Conservation (phyloP, 805 yeast species). For the Metschnikowia gelsemii region DNA sequence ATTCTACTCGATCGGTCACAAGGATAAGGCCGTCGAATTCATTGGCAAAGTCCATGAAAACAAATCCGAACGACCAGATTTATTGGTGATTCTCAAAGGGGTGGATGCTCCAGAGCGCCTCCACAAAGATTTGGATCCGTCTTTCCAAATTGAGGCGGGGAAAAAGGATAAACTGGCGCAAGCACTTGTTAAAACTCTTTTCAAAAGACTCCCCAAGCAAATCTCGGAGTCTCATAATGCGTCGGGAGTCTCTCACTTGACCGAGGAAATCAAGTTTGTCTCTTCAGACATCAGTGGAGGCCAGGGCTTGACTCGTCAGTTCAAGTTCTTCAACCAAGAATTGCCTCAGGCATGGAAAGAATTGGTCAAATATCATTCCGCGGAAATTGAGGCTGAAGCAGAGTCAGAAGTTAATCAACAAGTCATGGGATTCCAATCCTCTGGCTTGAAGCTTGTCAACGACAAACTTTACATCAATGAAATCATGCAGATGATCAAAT, state of each 20-base stretch:
- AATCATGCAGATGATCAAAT: constrained; percentile 46
- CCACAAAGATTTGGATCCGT: constrained; percentile 23
- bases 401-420: constrained; percentile 12
- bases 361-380: constrained; percentile 18
- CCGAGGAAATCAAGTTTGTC: constrained; percentile 28
- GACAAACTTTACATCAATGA: constrained; percentile 51
- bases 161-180: constrained; percentile 11
- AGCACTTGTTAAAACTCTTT: constrained; percentile 16
- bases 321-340: constrained; percentile 30
- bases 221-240: constrained; percentile 13
- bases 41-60: constrained; percentile 21
- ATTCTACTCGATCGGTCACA: constrained; percentile 30
- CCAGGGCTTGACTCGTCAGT: constrained; percentile 19
- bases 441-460: constrained; percentile 33
- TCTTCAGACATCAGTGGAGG: constrained; percentile 8
- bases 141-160: constrained; percentile 22
- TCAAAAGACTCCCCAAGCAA: constrained; percentile 24
- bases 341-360: constrained; percentile 38
- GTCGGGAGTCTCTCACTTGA: constrained; percentile 20
- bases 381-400: constrained; percentile 1
- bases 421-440: constrained; percentile 23
- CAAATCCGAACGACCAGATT: constrained; percentile 23
- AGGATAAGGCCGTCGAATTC: constrained; percentile 30
- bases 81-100: constrained; percentile 44
- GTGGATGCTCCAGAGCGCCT: constrained; percentile 36